Evolutionary conservation across 75 land plant species (phyloP), one percentile per base, ranked within the genome.

Genomic region (Pinus tabuliformis): DNA sequence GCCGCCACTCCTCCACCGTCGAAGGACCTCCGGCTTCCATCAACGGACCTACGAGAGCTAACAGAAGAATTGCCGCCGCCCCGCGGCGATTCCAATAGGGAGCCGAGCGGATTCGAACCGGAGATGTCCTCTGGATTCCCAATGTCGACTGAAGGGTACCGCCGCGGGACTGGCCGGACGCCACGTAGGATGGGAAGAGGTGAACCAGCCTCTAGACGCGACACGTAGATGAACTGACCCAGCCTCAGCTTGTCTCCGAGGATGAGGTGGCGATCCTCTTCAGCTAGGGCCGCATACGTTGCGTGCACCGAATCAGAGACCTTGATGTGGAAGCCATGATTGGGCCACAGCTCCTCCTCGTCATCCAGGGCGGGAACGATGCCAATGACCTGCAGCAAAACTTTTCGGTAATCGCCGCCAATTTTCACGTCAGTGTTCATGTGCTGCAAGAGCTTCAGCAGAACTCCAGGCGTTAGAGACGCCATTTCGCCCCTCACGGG

Each of bases 291-390:
- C 15, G 82, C 98, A 70, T 91, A 95, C n/a, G 91, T 88, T 5
- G 98, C 95, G 73, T 93, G 96, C 2, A 94, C 88, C 24, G 96
- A 95, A 78, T 95, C 98, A 12, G 97, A 91, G 6, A 95, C 91
- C 56, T 93, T 95, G 81, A 95, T 83, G 80, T 86, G 94, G 82
- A 95, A 95, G 0, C 98, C 98, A 22, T 88, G 91, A 22, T 84
- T 93, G 5, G 97, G 94, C 83, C 86, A 86, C 0, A 93, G 83
- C 22, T 90, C 90, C 22, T 83, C 84, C 61, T 88, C 94, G 68
- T 88, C 95, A 13, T 89, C 84, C 78, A 91, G 90, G 1, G 89
- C 97, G 0, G 98, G 98, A 11, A 96, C 93, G 5, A 96, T 96
- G 79, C 91, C 88, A 0, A 93, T 96, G 42, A 96, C 97, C 77